These are phyloP conservation scores for Leccinum disarticulatum DNA, from an alignment of 768 basidiomycete genomes.

Conservation along the genomic window DNA sequence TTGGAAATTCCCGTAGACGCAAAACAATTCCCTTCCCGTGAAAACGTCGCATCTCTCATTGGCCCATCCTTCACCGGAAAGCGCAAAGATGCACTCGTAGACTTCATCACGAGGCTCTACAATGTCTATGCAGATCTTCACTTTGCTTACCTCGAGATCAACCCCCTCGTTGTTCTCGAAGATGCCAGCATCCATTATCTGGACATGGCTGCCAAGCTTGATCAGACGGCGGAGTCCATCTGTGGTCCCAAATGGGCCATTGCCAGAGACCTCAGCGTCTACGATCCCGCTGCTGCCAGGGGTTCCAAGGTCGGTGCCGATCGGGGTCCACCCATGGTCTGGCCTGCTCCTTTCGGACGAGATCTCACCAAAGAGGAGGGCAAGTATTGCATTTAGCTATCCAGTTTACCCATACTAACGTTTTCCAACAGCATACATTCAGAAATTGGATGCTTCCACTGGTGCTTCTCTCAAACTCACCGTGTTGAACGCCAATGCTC, in stretches of 20 bases:
- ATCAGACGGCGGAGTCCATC: slow-evolving; percentile 98
- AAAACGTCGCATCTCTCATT: slow-evolving; percentile 77
- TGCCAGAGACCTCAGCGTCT: slow-evolving; percentile 83
- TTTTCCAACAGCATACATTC: slow-evolving; percentile 74
- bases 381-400: not conserved
- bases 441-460: slow-evolving; percentile 95
- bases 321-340: slow-evolving; percentile 97
- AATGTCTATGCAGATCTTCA: slow-evolving; percentile 98
- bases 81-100: slow-evolving; percentile 89
- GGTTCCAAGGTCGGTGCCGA: slow-evolving; percentile 69
- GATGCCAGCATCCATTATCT: slow-evolving; percentile 84
- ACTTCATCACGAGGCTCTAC: slow-evolving; percentile 95
- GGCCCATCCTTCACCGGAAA: slow-evolving; percentile 70
- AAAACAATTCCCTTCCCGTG: slow-evolving; percentile 77
- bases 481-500: slow-evolving; percentile 90
- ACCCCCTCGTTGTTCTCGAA: slow-evolving; percentile 95
- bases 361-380: slow-evolving; percentile 95
- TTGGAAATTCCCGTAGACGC: slow-evolving; percentile 73
- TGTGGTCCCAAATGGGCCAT: slow-evolving; percentile 99
- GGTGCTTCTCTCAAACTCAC: slow-evolving; percentile 98
- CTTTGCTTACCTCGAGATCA: slow-evolving; percentile 99
- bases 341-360: slow-evolving; percentile 95
- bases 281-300: slow-evolving; percentile 50
- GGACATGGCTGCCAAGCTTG: slow-evolving; percentile 99
- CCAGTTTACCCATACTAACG: not conserved